Percentiles rank a stretch among this genome's conserved stretches.
Conservation (phyloP, 2,329 filamentous ascomycete genomes). For the Fusarium xyrophilum region DNA sequence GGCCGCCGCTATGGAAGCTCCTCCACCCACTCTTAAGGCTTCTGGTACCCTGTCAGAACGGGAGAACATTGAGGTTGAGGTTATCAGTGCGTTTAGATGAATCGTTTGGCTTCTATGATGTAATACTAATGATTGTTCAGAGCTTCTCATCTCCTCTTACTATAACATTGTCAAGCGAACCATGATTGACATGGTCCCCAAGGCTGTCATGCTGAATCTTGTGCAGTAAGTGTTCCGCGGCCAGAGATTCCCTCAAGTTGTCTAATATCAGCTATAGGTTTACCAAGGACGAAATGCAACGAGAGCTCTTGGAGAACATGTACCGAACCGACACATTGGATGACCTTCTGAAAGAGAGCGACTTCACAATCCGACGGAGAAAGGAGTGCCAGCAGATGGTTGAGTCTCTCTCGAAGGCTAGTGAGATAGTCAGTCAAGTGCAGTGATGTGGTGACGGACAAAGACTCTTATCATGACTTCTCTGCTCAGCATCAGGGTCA, state of each 20-base stretch:
- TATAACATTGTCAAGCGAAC: slow-evolving; percentile 98
- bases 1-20: slow-evolving; percentile 98
- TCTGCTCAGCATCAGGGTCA: slow-evolving; percentile 20
- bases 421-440: slow-evolving; percentile 91
- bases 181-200: slow-evolving; percentile 99
- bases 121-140: slow-evolving; percentile 52
- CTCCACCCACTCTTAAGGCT: slow-evolving; percentile 90
- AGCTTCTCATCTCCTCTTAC: slow-evolving; percentile 95
- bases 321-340: slow-evolving; percentile 91
- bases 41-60: slow-evolving; percentile 93
- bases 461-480: slow-evolving; percentile 23
- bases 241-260: neutral
- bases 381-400: slow-evolving; percentile 99
- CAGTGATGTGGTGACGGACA: slow-evolving; percentile 53
- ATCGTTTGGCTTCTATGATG: neutral
- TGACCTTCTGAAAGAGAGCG: slow-evolving; percentile 94
- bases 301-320: slow-evolving; percentile 96
- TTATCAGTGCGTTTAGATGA: slow-evolving; percentile 77
- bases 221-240: slow-evolving; percentile 74
- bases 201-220: slow-evolving; percentile 97
- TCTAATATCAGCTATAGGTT: slow-evolving; percentile 61
- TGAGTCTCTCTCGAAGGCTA: slow-evolving; percentile 85
- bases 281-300: slow-evolving; percentile 98
- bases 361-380: slow-evolving; percentile 91
- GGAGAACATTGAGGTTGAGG: slow-evolving; percentile 94